phyloP scores from a whole-genome alignment of 495 filamentous ascomycete genomes.

The Trichoderma erinaceum region DNA sequence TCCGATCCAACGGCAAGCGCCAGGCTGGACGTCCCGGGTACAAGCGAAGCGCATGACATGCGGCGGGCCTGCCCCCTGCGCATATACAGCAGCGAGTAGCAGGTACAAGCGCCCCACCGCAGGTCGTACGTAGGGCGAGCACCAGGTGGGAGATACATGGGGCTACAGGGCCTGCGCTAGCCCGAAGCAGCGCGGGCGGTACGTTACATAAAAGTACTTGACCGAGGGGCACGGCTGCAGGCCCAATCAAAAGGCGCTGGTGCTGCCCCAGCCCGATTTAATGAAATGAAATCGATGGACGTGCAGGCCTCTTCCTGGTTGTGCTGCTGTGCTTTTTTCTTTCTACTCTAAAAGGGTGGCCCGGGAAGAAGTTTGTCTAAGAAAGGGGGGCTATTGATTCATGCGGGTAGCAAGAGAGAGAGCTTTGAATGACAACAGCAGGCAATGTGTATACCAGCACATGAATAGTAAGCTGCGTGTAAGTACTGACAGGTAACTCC shows the following conservation, averaged over 20 bases:
- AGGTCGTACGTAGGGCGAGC: conserved; percentile 2
- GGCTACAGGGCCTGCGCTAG: conserved; percentile 4
- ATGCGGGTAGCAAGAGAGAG: no score
- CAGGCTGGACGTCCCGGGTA: conserved; percentile 9
- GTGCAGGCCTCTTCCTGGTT: background rate
- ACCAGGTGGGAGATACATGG: background rate
- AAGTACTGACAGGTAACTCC: no score
- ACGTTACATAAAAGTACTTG: conserved; percentile 13
- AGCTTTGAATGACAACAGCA: no score
- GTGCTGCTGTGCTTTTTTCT: background rate
- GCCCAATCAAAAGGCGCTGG: background rate
- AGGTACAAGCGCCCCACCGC: conserved; percentile 1
- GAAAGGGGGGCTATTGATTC: no score
- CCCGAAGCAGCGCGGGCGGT: background rate
- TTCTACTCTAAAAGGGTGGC: no score
- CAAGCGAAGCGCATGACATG: conserved; percentile 14
- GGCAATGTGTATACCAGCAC: no score
- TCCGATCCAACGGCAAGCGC: background rate
- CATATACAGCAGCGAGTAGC: conserved; percentile 8
- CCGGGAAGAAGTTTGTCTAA: no score
- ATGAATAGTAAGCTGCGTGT: no score
- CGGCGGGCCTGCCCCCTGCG: background rate
- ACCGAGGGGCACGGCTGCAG: background rate
- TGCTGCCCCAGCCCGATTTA: background rate
- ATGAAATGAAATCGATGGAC: no score